These are phyloP conservation scores for Trichosporon asahii DNA, from an alignment of 1,284 basidiomycete genomes.

Conservation along the genomic window DNA sequence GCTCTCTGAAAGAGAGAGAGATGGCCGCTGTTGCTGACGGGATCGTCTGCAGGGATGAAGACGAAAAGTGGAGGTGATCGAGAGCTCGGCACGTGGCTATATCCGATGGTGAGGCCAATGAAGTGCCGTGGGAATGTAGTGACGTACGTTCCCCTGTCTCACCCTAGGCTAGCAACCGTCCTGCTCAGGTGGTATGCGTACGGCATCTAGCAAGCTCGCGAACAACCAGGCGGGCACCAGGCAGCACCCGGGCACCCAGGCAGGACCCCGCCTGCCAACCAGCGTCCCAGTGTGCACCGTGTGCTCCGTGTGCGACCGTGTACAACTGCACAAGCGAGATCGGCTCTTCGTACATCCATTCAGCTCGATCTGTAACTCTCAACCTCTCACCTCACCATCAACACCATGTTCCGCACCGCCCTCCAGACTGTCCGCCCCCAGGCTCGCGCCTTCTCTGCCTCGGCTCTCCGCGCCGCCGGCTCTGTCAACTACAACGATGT, in stretches of 20 bases:
- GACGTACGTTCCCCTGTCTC: constrained; percentile 1
- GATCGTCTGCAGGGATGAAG: background rate
- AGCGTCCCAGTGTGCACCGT: background rate
- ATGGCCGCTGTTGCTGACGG: background rate
- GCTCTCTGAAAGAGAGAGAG: background rate
- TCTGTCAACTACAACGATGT: constrained; percentile 76
- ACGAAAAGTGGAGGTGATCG: background rate
- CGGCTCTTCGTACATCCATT: background rate
- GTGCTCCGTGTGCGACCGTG: background rate
- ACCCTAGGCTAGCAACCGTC: background rate
- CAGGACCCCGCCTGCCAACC: background rate
- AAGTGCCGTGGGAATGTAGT: constrained; percentile 3
- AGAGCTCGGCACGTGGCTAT: background rate
- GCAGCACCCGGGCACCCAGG: too few species aligned
- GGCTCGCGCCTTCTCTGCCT: background rate
- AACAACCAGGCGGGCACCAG: too few species aligned
- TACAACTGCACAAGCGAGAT: background rate
- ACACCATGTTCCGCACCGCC: constrained; percentile 1
- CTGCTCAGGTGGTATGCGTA: background rate
- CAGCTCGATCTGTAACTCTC: background rate
- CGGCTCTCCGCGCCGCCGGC: constrained; percentile 38
- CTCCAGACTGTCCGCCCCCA: constrained; percentile 2
- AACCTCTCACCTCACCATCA: background rate
- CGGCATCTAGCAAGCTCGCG: constrained; percentile 1
- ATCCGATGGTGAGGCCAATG: background rate